Evolutionary conservation across 371 early-diverging fungal genomes (phyloP).

Genomic region (Mortierella sp.): DNA sequence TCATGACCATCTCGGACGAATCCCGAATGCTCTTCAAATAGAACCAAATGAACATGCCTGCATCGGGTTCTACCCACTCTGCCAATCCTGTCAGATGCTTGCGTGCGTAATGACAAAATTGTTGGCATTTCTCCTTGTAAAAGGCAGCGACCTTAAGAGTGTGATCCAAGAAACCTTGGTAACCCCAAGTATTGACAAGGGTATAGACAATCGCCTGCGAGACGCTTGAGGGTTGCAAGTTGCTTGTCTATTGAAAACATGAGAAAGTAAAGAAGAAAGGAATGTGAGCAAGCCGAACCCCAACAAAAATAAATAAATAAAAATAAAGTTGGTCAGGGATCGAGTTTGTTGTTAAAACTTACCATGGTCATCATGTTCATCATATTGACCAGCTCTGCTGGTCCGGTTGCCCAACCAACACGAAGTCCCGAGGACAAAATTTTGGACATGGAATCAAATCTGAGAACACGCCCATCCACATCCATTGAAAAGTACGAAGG

Average conservation of each 20-base stretch:
- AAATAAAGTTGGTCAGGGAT: not conserved
- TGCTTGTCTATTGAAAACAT: constrained; percentile 58
- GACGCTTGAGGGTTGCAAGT: constrained; percentile 80
- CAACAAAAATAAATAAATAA: not conserved
- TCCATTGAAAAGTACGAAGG: constrained; percentile 84
- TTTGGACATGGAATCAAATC: constrained; percentile 87
- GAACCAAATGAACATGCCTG: constrained; percentile 91
- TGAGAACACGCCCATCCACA: constrained; percentile 80
- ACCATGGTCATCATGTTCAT: constrained; percentile 77
- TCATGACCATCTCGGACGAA: constrained; percentile 69
- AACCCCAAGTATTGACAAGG: constrained; percentile 71
- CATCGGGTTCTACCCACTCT: constrained; percentile 75
- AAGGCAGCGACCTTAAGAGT: constrained; percentile 63
- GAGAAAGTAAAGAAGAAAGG: not conserved
- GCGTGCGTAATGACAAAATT: constrained; percentile 65
- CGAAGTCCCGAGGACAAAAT: constrained; percentile 82
- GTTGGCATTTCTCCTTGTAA: constrained; percentile 73
- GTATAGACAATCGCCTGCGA: constrained; percentile 71
- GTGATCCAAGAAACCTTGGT: constrained; percentile 75
- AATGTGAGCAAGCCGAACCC: not conserved
- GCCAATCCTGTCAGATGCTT: constrained; percentile 70
- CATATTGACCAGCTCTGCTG: constrained; percentile 68
- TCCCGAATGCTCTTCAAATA: constrained; percentile 71
- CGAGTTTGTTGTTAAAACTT: constrained; percentile 8
- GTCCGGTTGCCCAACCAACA: constrained; percentile 85